Conservation (phyloP, 192 early-diverging fungal species). For the Coemansia nantahalensis region DNA sequence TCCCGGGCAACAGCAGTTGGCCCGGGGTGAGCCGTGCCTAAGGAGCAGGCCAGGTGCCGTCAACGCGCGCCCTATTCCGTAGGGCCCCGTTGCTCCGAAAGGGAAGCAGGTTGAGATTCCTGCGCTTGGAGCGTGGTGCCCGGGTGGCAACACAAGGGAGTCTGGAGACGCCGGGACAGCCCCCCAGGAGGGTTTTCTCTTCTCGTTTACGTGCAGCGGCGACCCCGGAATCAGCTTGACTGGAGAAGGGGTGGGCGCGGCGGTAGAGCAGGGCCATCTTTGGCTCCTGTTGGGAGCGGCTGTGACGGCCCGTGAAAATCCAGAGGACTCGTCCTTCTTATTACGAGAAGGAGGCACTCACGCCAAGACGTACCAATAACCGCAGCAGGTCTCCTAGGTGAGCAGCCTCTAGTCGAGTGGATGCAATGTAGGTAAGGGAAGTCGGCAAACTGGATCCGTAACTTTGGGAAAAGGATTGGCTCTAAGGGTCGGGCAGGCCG, state of each 20-base stretch:
- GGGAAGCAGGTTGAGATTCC: conserved; percentile 80
- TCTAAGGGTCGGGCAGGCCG: conserved; percentile 63
- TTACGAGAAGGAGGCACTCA: conserved; percentile 53
- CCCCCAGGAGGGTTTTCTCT: conserved; percentile 73
- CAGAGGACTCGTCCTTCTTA: conserved; percentile 55
- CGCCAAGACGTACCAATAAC: conserved; percentile 74
- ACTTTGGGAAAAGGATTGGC: conserved; percentile 84
- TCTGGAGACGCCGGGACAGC: conserved; percentile 63
- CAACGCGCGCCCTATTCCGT: conserved; percentile 5
- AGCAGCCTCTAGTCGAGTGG: conserved; percentile 82
- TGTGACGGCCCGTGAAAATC: conserved; percentile 70
- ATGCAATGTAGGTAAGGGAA: conserved; percentile 82
- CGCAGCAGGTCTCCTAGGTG: conserved; percentile 78
- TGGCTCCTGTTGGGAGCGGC: conserved; percentile 61
- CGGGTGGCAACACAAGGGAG: conserved; percentile 66
- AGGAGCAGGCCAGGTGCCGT: conserved; percentile 62
- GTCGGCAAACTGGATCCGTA: conserved; percentile 84
- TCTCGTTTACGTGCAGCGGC: conserved; percentile 59
- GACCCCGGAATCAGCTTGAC: conserved; percentile 65
- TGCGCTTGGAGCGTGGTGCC: conserved; percentile 66
- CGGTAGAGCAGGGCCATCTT: conserved; percentile 44
- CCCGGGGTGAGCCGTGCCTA: conserved; percentile 79
- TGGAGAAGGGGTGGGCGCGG: conserved; percentile 56
- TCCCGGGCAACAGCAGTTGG: conserved; percentile 71
- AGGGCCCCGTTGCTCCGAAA: conserved; percentile 55